phyloP scores from a whole-genome alignment of 106 monocot genomes.

The Hemerocallis citrina region DNA sequence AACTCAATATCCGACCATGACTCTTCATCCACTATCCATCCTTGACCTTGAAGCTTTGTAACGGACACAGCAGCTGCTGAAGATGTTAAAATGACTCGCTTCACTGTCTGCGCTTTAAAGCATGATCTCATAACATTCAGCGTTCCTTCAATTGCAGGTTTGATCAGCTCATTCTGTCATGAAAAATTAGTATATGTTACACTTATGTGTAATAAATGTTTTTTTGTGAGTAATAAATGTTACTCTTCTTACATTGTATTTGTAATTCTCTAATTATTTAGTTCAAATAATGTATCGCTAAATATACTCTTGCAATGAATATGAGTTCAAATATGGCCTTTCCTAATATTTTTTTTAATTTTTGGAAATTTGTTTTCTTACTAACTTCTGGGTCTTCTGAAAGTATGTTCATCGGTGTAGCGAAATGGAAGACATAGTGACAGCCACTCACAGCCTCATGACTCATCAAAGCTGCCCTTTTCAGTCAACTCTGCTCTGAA shows the following conservation, averaged over 20 bases:
- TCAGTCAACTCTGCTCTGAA: conserved; percentile 22
- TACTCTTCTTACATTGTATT: too few species aligned
- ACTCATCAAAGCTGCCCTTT: conserved; percentile 35
- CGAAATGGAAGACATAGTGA: conserved; percentile 23
- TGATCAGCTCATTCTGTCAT: not conserved
- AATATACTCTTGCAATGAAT: too few species aligned
- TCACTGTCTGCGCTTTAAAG: not conserved
- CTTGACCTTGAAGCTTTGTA: not conserved
- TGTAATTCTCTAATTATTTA: too few species aligned
- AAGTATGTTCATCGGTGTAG: conserved; percentile 22
- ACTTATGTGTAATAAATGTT: too few species aligned
- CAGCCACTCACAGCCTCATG: conserved; percentile 27
- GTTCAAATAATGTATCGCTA: too few species aligned
- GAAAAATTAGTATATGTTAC: too few species aligned
- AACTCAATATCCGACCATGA: not conserved
- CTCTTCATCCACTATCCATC: not conserved
- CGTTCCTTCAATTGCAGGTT: too few species aligned
- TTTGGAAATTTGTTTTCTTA: too few species aligned
- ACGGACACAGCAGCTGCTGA: not conserved
- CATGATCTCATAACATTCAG: not conserved
- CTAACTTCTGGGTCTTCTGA: conserved; percentile 33
- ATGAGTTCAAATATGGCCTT: too few species aligned
- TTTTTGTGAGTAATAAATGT: too few species aligned
- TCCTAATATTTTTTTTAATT: too few species aligned
- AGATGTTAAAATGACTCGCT: not conserved